A percentile compares a stretch with the other conserved stretches of the same genome.
phyloP scores from a whole-genome alignment of 805 yeast species.

The Dipodascus geniculatus region DNA sequence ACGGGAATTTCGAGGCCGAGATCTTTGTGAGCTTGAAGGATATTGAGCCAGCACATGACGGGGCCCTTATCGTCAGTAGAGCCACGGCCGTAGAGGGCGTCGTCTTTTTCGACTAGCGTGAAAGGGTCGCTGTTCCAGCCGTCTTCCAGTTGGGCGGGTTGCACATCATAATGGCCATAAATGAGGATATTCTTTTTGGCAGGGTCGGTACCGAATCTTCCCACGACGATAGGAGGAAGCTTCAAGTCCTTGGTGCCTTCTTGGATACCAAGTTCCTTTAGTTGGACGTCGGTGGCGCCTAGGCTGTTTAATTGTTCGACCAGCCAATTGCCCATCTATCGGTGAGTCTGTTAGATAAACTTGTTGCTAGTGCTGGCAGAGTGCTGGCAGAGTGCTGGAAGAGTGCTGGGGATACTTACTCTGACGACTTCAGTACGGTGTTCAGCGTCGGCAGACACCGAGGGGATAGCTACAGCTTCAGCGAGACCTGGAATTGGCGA shows the following conservation, averaged over 20 bases:
- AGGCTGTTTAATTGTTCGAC: constrained; percentile 53
- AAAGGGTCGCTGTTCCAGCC: constrained; percentile 97
- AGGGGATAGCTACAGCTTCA: constrained; percentile 86
- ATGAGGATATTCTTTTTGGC: constrained; percentile 77
- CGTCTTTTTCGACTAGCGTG: constrained; percentile 54
- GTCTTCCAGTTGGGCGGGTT: constrained; percentile 84
- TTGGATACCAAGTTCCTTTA: constrained; percentile 76
- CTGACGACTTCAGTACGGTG: constrained; percentile 81
- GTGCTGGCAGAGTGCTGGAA: neutral
- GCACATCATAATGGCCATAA: constrained; percentile 97
- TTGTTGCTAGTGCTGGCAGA: no score
- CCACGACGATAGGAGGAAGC: constrained; percentile 92
- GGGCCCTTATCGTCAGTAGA: constrained; percentile 98
- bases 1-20: constrained; percentile 86
- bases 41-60: constrained; percentile 92
- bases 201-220: constrained; percentile 75
- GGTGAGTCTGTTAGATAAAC: constrained; percentile 2
- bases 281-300: constrained; percentile 74
- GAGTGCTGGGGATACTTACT: neutral
- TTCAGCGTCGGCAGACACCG: constrained; percentile 84
- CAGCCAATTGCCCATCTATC: constrained; percentile 73
- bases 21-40: constrained; percentile 78
- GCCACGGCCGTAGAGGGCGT: constrained; percentile 80
- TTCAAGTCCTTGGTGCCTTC: constrained; percentile 54
- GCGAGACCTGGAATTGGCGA: constrained; percentile 47